A percentile compares a stretch with the other conserved stretches of the same genome.
phyloP scores from a whole-genome alignment of 495 filamentous ascomycete species.

The Xylaria sp. region DNA sequence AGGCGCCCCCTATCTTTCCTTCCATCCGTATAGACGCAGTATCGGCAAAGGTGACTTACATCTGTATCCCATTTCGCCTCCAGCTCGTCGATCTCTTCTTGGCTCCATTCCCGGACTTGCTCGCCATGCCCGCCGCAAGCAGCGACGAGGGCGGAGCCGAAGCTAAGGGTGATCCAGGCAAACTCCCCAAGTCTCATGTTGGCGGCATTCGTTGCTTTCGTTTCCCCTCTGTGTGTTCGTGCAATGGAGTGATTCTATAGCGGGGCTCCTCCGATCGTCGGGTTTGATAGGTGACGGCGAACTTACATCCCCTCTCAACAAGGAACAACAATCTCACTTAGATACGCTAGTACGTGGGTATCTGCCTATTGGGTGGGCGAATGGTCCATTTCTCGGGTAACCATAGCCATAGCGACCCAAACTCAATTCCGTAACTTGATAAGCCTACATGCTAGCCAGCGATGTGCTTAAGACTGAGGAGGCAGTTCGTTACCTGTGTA shows the following conservation, averaged over 20 bases:
- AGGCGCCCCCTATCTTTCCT: neutral
- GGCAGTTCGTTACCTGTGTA: neutral
- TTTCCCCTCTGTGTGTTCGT: neutral
- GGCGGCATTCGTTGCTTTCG: slow-evolving; percentile 1
- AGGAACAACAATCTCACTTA: neutral
- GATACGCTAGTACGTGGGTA: neutral
- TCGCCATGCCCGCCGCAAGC: slow-evolving; percentile 35
- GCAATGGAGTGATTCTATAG: neutral
- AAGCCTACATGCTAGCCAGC: neutral
- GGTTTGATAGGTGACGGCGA: neutral
- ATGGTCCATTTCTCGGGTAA: neutral
- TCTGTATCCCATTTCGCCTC: slow-evolving; percentile 63
- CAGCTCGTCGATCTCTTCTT: slow-evolving; percentile 53
- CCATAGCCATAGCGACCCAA: neutral
- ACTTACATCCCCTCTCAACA: slow-evolving; percentile 1
- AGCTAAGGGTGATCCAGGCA: slow-evolving; percentile 33
- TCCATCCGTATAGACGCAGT: neutral
- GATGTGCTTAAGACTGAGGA: too few relatives aligned
- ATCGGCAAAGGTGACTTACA: slow-evolving; percentile 40
- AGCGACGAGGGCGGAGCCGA: slow-evolving; percentile 31
- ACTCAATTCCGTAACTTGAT: neutral
- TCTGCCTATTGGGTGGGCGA: neutral
- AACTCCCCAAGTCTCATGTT: slow-evolving; percentile 31
- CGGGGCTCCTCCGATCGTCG: slow-evolving; percentile 18
- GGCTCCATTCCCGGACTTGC: slow-evolving; percentile 43